Evolutionary conservation across 306 rosid species (phyloP), one percentile per base, ranked within the genome.

Genomic region (Corylus heterophylla): DNA sequence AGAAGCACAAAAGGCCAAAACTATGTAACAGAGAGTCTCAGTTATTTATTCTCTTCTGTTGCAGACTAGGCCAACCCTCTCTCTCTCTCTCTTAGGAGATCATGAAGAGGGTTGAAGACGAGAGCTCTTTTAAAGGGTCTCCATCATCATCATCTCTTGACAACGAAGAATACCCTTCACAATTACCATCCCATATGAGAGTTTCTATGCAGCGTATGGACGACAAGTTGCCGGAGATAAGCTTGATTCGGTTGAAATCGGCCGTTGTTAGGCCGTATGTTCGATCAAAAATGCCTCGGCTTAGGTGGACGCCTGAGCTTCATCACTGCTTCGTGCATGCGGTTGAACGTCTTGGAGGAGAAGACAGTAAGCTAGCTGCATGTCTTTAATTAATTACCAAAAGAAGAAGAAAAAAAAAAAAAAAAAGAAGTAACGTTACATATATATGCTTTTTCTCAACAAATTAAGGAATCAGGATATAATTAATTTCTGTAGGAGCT

Each of bases 271-370:
- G 97, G 82, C 86, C 95, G 39, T 92, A 92, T 55, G 81, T 81
- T 73, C 92, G 97, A 29, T 92, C 97, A 0, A 89, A 77, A 80
- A 44, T 80, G 88, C 95, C 98, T 45, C 89, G 97, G 54, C 90
- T 94, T 79, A 90, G 95, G 50, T 94, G 98, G 98, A 91, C 97
- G 0, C 86, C 89, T 20, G 92, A 87, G 75, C 98, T 94, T 69
- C 98, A 94, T 83, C 92, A 82, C 35, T 82, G 89, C 82, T 94
- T 94, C 66, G 84, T 89, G 77, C 97, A 92, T 91, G 98, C 98
- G 54, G 89, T 94, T 85, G 84, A 89, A 56, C 81, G 87, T 62
- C 97, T 94, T 18, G 98, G 97, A 55, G 95, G 97, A 81, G 97
- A 88, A 87, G 88, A 84, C n/a, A 85, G 98, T 94, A 85, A 80